A percentile compares a stretch with the other conserved stretches of the same genome.
Evolutionary conservation across 305 asterid genomes (phyloP).

Genomic region (Solanum hybrid): DNA sequence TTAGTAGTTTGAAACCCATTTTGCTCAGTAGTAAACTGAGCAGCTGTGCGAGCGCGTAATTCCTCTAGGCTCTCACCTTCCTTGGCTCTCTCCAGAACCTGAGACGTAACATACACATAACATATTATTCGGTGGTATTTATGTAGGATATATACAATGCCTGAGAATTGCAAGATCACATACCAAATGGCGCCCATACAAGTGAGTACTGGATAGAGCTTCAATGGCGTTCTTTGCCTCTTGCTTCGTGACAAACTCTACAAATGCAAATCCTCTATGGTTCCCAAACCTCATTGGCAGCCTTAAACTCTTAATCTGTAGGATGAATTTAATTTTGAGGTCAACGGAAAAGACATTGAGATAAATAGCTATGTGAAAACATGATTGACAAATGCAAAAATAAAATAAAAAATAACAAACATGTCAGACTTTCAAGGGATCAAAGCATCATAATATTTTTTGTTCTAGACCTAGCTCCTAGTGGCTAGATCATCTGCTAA

Average conservation of each 20-base stretch:
- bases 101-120: slow-evolving; percentile 10
- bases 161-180: slow-evolving; percentile 7
- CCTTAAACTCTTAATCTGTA: slow-evolving; percentile 78
- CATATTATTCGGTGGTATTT: neutral
- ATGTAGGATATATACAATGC: neutral
- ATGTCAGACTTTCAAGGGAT: neutral
- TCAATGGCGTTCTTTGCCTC: slow-evolving; percentile 78
- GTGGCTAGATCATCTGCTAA: neutral
- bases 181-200: slow-evolving; percentile 96
- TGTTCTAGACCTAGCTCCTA: neutral
- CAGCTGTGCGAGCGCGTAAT: slow-evolving; percentile 68
- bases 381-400: neutral
- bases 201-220: slow-evolving; percentile 73
- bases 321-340: neutral
- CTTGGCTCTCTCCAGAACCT: slow-evolving; percentile 92
- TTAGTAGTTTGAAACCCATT: slow-evolving; percentile 24
- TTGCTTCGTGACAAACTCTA: slow-evolving; percentile 81
- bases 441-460: neutral
- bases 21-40: slow-evolving; percentile 47
- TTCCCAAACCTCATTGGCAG: slow-evolving; percentile 66
- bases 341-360: neutral
- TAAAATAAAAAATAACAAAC: neutral
- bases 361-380: neutral
- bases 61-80: slow-evolving; percentile 92
- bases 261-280: slow-evolving; percentile 93